Evolutionary conservation across 2,329 filamentous ascomycete genomes (phyloP).

Genomic region (Tolypocladium guangdongense): DNA sequence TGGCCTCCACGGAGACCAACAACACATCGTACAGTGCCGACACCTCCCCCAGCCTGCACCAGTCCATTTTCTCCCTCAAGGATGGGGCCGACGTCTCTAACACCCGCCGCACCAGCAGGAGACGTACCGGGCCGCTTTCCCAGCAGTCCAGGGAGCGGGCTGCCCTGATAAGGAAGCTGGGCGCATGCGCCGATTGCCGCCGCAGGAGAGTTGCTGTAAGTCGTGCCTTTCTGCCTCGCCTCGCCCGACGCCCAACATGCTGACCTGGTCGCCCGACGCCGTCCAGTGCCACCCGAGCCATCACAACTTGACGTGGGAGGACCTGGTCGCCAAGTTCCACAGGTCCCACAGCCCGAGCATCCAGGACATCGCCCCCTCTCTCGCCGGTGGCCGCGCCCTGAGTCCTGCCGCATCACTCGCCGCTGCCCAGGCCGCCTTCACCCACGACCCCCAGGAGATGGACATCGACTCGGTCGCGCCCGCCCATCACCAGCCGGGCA

Average conservation of each 20-base stretch:
- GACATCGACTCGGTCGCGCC: constrained; percentile 34
- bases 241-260: neutral
- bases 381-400: constrained; percentile 30
- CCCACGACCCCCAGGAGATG: constrained; percentile 41
- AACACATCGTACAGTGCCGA: constrained; percentile 42
- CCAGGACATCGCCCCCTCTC: constrained; percentile 35
- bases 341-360: constrained; percentile 39
- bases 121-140: constrained; percentile 48
- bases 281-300: constrained; percentile 47
- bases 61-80: constrained; percentile 44
- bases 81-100: constrained; percentile 44
- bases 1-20: constrained; percentile 34
- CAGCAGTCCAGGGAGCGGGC: constrained; percentile 48
- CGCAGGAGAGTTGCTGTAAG: constrained; percentile 48
- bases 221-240: constrained; percentile 9
- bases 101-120: constrained; percentile 43
- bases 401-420: constrained; percentile 31
- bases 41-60: constrained; percentile 37
- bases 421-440: constrained; percentile 26
- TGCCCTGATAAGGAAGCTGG: constrained; percentile 47
- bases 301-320: constrained; percentile 51
- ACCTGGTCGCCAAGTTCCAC: constrained; percentile 42
- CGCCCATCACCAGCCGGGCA: constrained; percentile 23
- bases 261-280: constrained; percentile 1
- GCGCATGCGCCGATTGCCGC: constrained; percentile 45